Conservation (phyloP, 1,284 basidiomycete genomes). For the Ceratobasidium sp. region DNA sequence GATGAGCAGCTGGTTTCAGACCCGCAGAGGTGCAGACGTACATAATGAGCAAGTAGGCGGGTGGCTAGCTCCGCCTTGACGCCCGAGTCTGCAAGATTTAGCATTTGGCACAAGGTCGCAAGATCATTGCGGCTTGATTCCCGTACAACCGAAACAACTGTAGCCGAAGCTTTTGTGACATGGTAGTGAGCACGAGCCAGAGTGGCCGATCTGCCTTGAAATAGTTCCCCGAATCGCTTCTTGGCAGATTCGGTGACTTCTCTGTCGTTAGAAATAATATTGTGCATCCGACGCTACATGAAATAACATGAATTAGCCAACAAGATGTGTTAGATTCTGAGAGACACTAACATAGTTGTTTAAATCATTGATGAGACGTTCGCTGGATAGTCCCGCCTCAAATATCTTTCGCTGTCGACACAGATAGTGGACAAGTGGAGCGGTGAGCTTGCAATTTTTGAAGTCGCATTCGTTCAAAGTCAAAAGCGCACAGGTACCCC, state of each 20-base stretch:
- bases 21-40: background rate
- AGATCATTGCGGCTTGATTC: background rate
- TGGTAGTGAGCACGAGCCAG: background rate
- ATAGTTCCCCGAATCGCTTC: background rate
- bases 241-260: background rate
- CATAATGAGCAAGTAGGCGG: background rate
- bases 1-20: too few relatives aligned
- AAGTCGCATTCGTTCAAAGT: background rate
- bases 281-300: background rate
- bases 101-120: background rate
- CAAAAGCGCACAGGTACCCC: background rate
- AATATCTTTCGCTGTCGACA: slow-evolving; percentile 6
- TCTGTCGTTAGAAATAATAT: background rate
- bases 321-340: too few relatives aligned
- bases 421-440: slow-evolving; percentile 5
- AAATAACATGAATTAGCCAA: background rate
- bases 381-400: background rate
- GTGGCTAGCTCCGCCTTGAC: background rate
- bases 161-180: background rate
- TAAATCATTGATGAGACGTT: background rate
- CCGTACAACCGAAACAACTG: background rate
- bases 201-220: background rate
- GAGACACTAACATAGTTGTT: background rate
- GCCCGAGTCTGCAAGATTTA: background rate
- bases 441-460: background rate